phyloP scores from a whole-genome alignment of 495 filamentous ascomycete species.

The Lichenothelia convexa region DNA sequence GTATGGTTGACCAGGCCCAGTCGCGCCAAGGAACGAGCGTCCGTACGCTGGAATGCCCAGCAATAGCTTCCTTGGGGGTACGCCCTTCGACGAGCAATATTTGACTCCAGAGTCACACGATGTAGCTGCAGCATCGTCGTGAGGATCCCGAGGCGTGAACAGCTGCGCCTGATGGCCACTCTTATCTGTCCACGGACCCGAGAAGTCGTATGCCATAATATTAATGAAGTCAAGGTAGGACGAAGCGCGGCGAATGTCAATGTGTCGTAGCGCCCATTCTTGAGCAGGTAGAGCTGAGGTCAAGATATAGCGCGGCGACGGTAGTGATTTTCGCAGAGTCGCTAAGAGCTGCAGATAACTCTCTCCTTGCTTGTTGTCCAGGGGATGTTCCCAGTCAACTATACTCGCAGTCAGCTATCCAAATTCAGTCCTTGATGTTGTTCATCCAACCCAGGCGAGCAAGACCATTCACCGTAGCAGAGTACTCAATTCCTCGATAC shows the following conservation, averaged over 20 bases:
- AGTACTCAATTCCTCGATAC: no score
- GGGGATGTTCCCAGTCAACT: constrained; percentile 91
- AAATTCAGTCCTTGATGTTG: no score
- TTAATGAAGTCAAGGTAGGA: constrained; percentile 63
- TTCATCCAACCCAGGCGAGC: not conserved
- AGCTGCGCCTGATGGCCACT: constrained; percentile 70
- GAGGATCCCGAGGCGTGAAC: constrained; percentile 35
- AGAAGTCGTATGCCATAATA: constrained; percentile 75
- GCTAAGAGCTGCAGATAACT: constrained; percentile 59
- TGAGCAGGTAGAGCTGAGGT: constrained; percentile 71
- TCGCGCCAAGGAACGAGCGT: constrained; percentile 55
- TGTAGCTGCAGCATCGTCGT: constrained; percentile 29
- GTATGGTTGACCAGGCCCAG: constrained; percentile 43
- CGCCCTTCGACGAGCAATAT: constrained; percentile 45
- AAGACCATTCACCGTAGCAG: not conserved
- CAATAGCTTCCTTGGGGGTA: constrained; percentile 57
- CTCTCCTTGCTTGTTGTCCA: constrained; percentile 44
- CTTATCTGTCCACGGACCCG: constrained; percentile 52
- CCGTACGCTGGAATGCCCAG: constrained; percentile 70
- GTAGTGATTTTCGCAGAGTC: constrained; percentile 49
- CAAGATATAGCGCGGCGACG: constrained; percentile 52
- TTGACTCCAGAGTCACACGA: constrained; percentile 49
- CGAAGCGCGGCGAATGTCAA: constrained; percentile 47
- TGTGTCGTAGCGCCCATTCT: constrained; percentile 54
- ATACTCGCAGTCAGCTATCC: not conserved